A percentile compares a stretch with the other conserved stretches of the same genome.
Conservation (phyloP, 768 basidiomycete species). For the Rhodotorula kratochvilovae region DNA sequence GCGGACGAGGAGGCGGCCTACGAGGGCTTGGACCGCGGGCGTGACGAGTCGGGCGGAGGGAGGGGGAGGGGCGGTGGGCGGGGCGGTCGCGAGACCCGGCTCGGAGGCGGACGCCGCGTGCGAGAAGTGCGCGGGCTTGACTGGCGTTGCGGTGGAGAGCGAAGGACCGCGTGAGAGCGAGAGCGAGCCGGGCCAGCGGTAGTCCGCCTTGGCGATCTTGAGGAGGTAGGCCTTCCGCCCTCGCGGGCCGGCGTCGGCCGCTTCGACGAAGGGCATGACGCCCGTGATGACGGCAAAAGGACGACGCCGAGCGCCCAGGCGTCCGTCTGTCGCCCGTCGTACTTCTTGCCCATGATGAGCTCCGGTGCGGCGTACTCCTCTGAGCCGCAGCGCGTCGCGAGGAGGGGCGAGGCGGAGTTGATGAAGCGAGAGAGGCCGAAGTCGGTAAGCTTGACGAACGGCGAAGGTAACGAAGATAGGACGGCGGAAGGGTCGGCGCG, state of each 20-base stretch:
- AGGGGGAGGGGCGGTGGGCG: not conserved
- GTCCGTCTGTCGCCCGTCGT: constrained; percentile 80
- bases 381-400: constrained; percentile 77
- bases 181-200: constrained; percentile 59
- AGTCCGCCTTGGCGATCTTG: constrained; percentile 75
- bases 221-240: constrained; percentile 59
- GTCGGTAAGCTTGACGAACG: constrained; percentile 77
- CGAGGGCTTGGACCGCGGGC: constrained; percentile 56
- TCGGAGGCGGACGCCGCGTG: not conserved
- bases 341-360: constrained; percentile 61
- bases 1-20: constrained; percentile 62
- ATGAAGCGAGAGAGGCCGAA: constrained; percentile 86
- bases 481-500: constrained; percentile 43
- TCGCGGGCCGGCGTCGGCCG: not conserved
- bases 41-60: constrained; percentile 41
- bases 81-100: not conserved
- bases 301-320: constrained; percentile 89
- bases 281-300: constrained; percentile 66
- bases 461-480: constrained; percentile 51
- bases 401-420: constrained; percentile 58
- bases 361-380: constrained; percentile 84
- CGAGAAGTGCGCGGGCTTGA: not conserved
- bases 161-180: not conserved
- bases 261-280: constrained; percentile 63
- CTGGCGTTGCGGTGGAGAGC: not conserved